These are phyloP conservation scores for Plasmodium coatneyi DNA, from an alignment of 169 alveolate species.

Conservation along the genomic window DNA sequence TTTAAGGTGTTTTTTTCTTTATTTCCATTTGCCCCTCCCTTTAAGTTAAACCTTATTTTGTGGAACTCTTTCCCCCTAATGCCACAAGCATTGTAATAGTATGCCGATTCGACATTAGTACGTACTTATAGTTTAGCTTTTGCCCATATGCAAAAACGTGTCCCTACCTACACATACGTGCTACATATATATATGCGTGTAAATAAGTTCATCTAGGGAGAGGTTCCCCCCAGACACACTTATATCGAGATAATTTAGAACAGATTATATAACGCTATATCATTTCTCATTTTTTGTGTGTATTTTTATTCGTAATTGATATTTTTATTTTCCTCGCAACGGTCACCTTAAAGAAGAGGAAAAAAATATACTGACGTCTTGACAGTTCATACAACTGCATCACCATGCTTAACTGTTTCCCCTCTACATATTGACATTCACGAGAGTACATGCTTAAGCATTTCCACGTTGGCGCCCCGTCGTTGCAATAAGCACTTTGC, in stretches of 20 bases:
- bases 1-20: neutral
- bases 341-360: neutral
- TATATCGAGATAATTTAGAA: neutral
- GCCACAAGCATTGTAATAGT: neutral
- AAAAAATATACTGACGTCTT: neutral
- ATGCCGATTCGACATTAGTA: neutral
- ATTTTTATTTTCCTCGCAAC: neutral
- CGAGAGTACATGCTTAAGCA: neutral
- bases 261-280: neutral
- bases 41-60: neutral
- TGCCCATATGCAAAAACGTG: neutral
- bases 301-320: neutral
- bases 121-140: neutral
- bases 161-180: slow-evolving; percentile 12
- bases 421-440: neutral
- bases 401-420: neutral
- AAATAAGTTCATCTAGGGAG: neutral
- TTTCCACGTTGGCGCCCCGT: neutral
- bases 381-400: neutral
- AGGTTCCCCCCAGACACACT: neutral
- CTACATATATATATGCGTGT: neutral
- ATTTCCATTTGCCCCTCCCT: neutral
- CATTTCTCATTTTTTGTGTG: neutral
- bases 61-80: neutral
- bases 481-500: neutral